Evolutionary conservation across 1,139 yeast genomes (phyloP), one percentile per base, ranked within the genome.

Genomic region (Blastobotrys malaysiensis): DNA sequence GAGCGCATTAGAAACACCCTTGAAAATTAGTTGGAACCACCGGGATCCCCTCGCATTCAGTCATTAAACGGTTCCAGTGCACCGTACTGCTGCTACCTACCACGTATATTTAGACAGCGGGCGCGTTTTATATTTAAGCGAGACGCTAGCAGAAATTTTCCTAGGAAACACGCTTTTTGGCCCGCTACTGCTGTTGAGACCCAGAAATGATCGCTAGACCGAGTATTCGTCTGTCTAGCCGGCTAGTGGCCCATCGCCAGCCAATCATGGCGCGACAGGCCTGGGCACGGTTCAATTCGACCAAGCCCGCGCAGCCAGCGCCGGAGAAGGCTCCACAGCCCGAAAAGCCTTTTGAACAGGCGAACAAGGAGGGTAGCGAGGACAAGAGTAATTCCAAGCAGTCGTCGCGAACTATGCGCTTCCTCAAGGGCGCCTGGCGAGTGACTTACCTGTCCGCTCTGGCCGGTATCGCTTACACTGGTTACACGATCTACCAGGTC

Each of bases 401-500:
- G 24, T 63, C 67, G 59, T 65, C 64, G 61, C 60, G 58, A 50
- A 64, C 69, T 20, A 55, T 31, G 39, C 6, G 11, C 7, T 31
- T 13, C 39, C 39, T 31, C 39, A 31, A 31, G 39, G 39, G 14
- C 39, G 39, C 65, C 22, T 69, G 73, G 73, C 57, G 73, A 27
- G 52, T 66, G 45, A 63, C 72, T 24, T 66, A 68, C 54, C 57
- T 63, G 19, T 62, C 72, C 16, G 61, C 63, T 7, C 44, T 70
- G 16, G 65, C 63, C n/a, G 67, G 68, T 21, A 16, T 44, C 13
- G 73, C 64, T 5, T 63, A 63, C 55, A 60, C 65, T 51, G 73
- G 69, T 14, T 71, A 66, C 57, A 60, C 64, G 36, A 65, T 73
- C 60, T 73, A 71, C 58, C 65, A 65, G 46, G 65, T 65, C 21